A percentile compares a stretch with the other conserved stretches of the same genome.
Evolutionary conservation across 352 stramenopile species (phyloP).

Genomic region (Stramenopiles sp.): DNA sequence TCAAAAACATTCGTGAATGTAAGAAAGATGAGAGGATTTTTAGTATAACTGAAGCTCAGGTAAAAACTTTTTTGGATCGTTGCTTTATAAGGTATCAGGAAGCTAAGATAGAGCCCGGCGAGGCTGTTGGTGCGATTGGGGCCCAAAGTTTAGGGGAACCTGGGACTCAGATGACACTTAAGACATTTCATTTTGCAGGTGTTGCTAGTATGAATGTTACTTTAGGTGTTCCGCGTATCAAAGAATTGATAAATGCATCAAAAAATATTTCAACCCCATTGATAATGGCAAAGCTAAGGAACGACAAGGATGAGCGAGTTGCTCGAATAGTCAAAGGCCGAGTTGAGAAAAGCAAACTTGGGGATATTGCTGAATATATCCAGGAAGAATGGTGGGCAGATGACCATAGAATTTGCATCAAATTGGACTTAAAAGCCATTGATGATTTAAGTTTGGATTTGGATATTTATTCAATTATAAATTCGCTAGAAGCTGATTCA

Average conservation of each 20-base stretch:
- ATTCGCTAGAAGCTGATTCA: background rate
- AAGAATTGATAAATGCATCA: conserved; percentile 84
- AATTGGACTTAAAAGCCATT: conserved; percentile 88
- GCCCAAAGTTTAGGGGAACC: conserved; percentile 91
- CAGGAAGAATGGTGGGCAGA: conserved; percentile 88
- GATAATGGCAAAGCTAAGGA: conserved; percentile 89
- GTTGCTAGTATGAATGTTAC: conserved; percentile 99
- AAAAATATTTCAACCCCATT: conserved; percentile 98
- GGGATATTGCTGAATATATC: conserved; percentile 81
- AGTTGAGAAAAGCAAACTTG: conserved; percentile 96
- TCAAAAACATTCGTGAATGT: background rate
- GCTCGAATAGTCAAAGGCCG: conserved; percentile 93
- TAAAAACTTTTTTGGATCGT: conserved; percentile 47
- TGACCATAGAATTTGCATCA: conserved; percentile 83
- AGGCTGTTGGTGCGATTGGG: conserved; percentile 86
- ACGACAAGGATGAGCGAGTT: conserved; percentile 82
- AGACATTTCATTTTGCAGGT: conserved; percentile 98
- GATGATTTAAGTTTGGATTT: conserved; percentile 65
- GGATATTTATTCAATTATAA: background rate
- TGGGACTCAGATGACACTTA: conserved; percentile 82
- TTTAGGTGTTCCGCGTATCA: conserved; percentile 93
- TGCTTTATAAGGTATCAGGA: conserved; percentile 60
- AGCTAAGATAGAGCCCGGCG: conserved; percentile 71
- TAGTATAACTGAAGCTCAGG: conserved; percentile 28
- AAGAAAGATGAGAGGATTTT: background rate